These are phyloP conservation scores for Leccinum pseudoinsigne DNA, from an alignment of 1,284 basidiomycete species.

Conservation along the genomic window DNA sequence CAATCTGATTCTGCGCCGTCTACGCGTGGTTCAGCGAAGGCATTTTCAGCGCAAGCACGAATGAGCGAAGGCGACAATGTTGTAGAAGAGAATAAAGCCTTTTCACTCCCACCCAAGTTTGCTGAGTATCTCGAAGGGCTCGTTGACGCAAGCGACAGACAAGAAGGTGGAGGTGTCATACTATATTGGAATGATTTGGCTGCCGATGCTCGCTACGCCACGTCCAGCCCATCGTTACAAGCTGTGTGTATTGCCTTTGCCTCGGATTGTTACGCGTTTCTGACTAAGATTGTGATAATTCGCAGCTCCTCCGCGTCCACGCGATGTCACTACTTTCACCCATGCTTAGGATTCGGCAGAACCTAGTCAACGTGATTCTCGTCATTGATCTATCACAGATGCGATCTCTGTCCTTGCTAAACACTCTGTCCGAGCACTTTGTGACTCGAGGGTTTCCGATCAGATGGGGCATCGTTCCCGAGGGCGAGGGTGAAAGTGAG, in stretches of 20 bases:
- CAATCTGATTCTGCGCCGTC: constrained; percentile 5
- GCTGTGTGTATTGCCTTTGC: constrained; percentile 10
- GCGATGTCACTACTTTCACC: constrained; percentile 82
- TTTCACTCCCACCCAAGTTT: constrained; percentile 26
- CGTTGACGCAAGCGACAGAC: constrained; percentile 87
- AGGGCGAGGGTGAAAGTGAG: constrained; percentile 59
- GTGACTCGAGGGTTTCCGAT: constrained; percentile 75
- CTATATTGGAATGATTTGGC: constrained; percentile 92
- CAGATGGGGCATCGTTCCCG: constrained; percentile 82
- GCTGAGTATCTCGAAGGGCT: constrained; percentile 67
- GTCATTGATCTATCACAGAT: constrained; percentile 75
- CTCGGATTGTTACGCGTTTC: not conserved
- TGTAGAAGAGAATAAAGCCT: constrained; percentile 12
- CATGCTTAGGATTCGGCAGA: constrained; percentile 57
- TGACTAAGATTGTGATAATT: constrained; percentile 8
- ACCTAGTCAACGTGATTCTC: constrained; percentile 81
- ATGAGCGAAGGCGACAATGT: constrained; percentile 26
- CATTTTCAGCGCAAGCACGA: constrained; percentile 6
- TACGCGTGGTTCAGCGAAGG: constrained; percentile 15
- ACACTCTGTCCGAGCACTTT: constrained; percentile 62
- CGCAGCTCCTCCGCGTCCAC: constrained; percentile 68
- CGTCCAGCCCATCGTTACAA: constrained; percentile 43
- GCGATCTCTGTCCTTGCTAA: constrained; percentile 60
- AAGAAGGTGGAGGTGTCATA: constrained; percentile 74
- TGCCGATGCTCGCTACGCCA: constrained; percentile 69